Conservation (phyloP, 2,329 filamentous ascomycete species). For the Scortechinia acanthostroma region DNA sequence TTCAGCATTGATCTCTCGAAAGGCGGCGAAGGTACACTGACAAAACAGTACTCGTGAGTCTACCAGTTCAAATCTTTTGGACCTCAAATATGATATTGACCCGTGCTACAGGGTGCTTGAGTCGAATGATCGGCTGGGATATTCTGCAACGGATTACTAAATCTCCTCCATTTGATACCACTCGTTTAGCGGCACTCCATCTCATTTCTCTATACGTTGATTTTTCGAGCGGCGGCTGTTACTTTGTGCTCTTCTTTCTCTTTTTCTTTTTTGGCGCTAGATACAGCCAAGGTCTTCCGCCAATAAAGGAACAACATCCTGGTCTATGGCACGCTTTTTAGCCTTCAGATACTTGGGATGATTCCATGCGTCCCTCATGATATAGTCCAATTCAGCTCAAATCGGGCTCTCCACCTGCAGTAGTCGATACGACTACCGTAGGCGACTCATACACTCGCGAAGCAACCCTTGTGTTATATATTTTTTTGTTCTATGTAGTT, state of each 20-base stretch:
- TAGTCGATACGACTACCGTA: too few relatives aligned
- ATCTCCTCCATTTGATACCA: background rate
- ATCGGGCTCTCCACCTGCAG: too few relatives aligned
- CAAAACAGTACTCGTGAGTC: conserved; percentile 60
- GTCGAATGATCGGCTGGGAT: conserved; percentile 5
- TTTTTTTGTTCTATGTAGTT: too few relatives aligned
- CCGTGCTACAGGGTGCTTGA: conserved; percentile 7
- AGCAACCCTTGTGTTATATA: too few relatives aligned
- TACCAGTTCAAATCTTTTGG: background rate
- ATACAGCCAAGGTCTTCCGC: too few relatives aligned
- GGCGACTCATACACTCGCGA: too few relatives aligned
- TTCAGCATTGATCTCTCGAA: conserved; percentile 64
- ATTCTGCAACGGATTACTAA: conserved; percentile 2
- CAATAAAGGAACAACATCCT: too few relatives aligned
- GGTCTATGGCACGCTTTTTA: too few relatives aligned
- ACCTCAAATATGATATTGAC: background rate
- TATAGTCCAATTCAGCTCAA: too few relatives aligned
- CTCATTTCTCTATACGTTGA: background rate
- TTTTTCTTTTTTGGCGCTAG: too few relatives aligned
- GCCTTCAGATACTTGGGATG: too few relatives aligned
- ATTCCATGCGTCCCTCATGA: too few relatives aligned
- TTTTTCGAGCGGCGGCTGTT: background rate
- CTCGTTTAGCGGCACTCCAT: background rate
- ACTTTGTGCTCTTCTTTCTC: background rate
- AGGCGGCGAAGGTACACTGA: conserved; percentile 58